These are phyloP conservation scores for Grosmannia penicillata DNA, from an alignment of 2,329 filamentous ascomycete species.

Conservation along the genomic window DNA sequence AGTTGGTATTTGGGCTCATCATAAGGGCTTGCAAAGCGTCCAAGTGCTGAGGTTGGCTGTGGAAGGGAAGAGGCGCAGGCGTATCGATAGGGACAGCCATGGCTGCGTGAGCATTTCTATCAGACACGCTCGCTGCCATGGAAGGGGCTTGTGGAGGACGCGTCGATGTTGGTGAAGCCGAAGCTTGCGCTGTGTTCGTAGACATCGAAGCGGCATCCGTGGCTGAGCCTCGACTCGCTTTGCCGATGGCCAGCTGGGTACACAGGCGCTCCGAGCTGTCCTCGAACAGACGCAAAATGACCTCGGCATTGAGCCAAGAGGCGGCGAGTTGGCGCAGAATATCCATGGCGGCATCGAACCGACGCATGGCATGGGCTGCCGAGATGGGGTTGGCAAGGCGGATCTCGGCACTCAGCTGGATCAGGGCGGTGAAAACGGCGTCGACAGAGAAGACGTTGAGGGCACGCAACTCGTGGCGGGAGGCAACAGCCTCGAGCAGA, in stretches of 20 bases:
- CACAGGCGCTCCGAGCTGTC: slow-evolving; percentile 5
- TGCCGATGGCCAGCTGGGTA: slow-evolving; percentile 2
- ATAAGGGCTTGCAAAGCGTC: slow-evolving; percentile 2
- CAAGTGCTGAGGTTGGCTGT: neutral
- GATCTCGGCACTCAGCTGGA: slow-evolving; percentile 12
- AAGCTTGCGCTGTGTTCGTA: no score
- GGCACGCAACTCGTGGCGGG: neutral
- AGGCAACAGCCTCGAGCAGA: neutral
- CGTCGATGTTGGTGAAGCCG: neutral
- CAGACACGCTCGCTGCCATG: neutral
- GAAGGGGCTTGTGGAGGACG: no score
- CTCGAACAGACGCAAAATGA: slow-evolving; percentile 12
- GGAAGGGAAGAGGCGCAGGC: no score
- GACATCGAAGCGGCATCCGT: no score
- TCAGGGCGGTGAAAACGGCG: slow-evolving; percentile 5
- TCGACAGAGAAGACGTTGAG: slow-evolving; percentile 6
- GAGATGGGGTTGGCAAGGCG: slow-evolving; percentile 11
- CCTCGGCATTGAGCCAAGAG: slow-evolving; percentile 12
- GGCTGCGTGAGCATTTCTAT: no score
- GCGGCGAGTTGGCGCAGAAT: slow-evolving; percentile 10
- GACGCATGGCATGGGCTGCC: slow-evolving; percentile 10
- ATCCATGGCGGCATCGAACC: slow-evolving; percentile 11
- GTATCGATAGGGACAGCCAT: no score
- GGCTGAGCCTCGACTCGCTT: no score
- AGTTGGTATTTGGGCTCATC: neutral